phyloP scores from a whole-genome alignment of 2,329 filamentous ascomycete species.

The Aquanectria penicillioides region DNA sequence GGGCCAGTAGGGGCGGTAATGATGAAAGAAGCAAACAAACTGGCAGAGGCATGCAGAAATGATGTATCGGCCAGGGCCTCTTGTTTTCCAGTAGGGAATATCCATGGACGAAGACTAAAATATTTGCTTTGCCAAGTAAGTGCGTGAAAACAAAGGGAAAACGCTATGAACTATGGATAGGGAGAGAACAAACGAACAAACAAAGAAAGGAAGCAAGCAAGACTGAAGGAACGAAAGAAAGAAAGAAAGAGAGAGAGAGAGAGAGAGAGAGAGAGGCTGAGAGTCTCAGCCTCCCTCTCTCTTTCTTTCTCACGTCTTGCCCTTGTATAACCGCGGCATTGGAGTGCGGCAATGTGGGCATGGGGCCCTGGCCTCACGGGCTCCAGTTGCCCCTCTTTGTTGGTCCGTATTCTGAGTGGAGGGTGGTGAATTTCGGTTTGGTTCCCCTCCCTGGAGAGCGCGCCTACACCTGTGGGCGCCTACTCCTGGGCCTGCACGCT shows the following conservation, averaged over 20 bases:
- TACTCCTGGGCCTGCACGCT: too few relatives aligned
- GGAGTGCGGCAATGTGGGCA: constrained; percentile 13
- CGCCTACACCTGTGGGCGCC: too few relatives aligned
- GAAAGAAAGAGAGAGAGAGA: neutral
- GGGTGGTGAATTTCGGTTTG: constrained; percentile 1
- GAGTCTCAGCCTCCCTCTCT: too few relatives aligned
- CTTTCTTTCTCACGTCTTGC: too few relatives aligned
- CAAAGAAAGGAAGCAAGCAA: neutral
- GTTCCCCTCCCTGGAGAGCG: constrained; percentile 10
- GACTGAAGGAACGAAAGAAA: neutral
- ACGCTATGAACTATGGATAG: too few relatives aligned
- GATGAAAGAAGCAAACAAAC: constrained; percentile 3
- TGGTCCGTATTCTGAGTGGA: constrained; percentile 23
- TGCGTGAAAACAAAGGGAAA: too few relatives aligned
- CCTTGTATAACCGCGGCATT: constrained; percentile 20
- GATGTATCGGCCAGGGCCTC: neutral
- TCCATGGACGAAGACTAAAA: too few relatives aligned
- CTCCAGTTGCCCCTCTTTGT: constrained; percentile 35
- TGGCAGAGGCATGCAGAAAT: neutral
- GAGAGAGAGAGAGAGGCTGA: neutral
- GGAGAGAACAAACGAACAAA: too few relatives aligned
- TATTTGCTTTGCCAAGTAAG: too few relatives aligned
- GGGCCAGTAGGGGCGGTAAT: constrained; percentile 4
- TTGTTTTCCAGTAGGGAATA: too few relatives aligned
- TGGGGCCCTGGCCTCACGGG: constrained; percentile 25